Base-by-base conservation (phyloP, 2,329 filamentous ascomycete species). In the Rosellinia necatrix region DNA sequence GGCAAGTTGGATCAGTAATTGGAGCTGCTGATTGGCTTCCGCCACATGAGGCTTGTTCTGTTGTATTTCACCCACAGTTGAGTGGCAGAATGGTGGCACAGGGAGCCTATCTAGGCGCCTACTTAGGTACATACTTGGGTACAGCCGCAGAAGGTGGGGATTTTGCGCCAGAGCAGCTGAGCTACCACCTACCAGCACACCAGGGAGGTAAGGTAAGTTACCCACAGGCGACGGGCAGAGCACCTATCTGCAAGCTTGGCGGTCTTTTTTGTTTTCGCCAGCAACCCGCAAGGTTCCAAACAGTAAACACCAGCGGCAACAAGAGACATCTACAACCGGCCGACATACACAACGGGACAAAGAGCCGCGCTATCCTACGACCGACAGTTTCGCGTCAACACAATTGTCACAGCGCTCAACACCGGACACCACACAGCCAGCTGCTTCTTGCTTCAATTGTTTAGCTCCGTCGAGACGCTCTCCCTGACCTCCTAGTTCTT, bases 1-100 rank as follows among this genome's bases (percentile, higher is more conserved):
- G 51, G 60, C 49, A 30, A 35, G 27, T 54, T 63, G 60, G 53
- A 59, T 66, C 66, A 60, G 63, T 60, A 70, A 71, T 71, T 67
- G 66, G 56, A 60, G 50, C 46, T 60, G 49, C 62, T 72, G 68
- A 71, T 72, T 72, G 69, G 70, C 46, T 67, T 52, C 32, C 68
- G 66, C 67, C 65, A 67, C 66, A 29, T 7, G 10, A 22, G 40
- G 53, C 46, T 51, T 32, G 9, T 5, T 10, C n/a, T n/a, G n/a
- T n/a, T n/a, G n/a, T 13, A 4, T 1, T 6, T 7, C 22, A 48
- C 53, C 60, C 60, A 60, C 51, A 56, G 8, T 29, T 19, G 34
- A 19, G 21, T 15, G 5, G n/a, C 13, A 35, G 32, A 15, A 7
- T 4, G 6, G 13, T 15, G n/a, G 3, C 3, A 15, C n/a, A 5